A percentile compares a stretch with the other conserved stretches of the same genome.
phyloP scores from a whole-genome alignment of 768 basidiomycete genomes.

The Macrocybe gigantea region DNA sequence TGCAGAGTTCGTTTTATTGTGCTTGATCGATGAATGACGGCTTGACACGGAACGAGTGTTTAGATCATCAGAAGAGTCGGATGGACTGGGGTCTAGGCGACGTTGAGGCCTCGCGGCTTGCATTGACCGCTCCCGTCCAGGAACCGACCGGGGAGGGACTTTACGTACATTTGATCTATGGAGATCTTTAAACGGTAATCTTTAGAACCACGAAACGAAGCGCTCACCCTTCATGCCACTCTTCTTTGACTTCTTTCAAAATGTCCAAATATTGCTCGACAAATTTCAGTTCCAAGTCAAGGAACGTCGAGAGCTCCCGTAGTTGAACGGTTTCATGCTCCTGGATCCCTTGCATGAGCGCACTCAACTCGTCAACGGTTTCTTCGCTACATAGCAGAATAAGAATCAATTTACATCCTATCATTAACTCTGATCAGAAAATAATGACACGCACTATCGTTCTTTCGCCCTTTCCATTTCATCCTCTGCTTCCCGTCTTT shows the following conservation, averaged over 20 bases:
- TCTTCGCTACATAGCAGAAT: constrained; percentile 57
- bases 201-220: too few species aligned
- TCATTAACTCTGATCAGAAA: too few species aligned
- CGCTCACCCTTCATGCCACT: constrained; percentile 60
- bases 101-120: not conserved
- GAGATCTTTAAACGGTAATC: too few species aligned
- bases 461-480: constrained; percentile 67
- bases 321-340: constrained; percentile 72
- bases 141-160: too few species aligned
- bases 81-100: constrained; percentile 9
- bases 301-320: constrained; percentile 61
- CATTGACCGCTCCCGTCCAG: too few species aligned
- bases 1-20: constrained; percentile 23
- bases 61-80: constrained; percentile 29
- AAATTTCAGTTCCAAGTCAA: constrained; percentile 72
- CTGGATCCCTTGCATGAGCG: constrained; percentile 73
- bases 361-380: constrained; percentile 77
- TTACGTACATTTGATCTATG: too few species aligned
- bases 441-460: constrained; percentile 56
- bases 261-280: constrained; percentile 70
- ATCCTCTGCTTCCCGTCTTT: constrained; percentile 71
- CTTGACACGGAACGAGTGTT: constrained; percentile 13
- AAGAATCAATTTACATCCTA: too few species aligned
- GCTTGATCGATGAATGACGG: constrained; percentile 29
- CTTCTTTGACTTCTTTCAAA: constrained; percentile 58